These are phyloP conservation scores for Lactarius sp. DNA, from an alignment of 768 basidiomycete genomes.

Conservation along the genomic window DNA sequence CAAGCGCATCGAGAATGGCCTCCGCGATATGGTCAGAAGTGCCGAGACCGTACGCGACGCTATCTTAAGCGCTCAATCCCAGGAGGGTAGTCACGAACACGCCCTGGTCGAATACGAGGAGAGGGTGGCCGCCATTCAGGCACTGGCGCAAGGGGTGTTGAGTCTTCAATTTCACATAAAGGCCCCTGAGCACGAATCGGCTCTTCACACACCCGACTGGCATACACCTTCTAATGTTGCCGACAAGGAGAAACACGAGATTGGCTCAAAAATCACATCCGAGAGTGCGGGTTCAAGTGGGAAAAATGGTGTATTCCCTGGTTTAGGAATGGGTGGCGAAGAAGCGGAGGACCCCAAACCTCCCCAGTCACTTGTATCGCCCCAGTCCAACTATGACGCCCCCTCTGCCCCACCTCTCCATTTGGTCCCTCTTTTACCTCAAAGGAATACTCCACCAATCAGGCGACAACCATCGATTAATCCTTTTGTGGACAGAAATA, in stretches of 20 bases:
- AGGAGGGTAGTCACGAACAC: too few species aligned
- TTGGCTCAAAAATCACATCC: not conserved
- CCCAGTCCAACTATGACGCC: not conserved
- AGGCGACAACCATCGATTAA: not conserved
- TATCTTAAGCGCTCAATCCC: not conserved
- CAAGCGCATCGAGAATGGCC: slow-evolving; percentile 10
- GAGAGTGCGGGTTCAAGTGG: not conserved
- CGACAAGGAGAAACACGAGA: not conserved
- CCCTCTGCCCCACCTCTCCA: not conserved
- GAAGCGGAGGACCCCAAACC: not conserved
- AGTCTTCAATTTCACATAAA: not conserved
- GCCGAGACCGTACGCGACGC: not conserved
- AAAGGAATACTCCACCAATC: not conserved
- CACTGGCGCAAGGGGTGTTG: slow-evolving; percentile 2
- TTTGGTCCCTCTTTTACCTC: slow-evolving; percentile 1
- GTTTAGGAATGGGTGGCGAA: not conserved
- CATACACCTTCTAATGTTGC: not conserved
- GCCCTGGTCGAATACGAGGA: slow-evolving; percentile 1
- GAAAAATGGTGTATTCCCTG: not conserved
- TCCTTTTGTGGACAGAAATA: not conserved
- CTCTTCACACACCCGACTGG: not conserved
- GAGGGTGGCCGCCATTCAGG: not conserved
- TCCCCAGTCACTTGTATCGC: not conserved
- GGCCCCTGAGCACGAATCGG: not conserved
- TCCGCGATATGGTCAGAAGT: slow-evolving; percentile 1